phyloP scores from a whole-genome alignment of 352 stramenopile genomes.

The Phytophthora idaei region DNA sequence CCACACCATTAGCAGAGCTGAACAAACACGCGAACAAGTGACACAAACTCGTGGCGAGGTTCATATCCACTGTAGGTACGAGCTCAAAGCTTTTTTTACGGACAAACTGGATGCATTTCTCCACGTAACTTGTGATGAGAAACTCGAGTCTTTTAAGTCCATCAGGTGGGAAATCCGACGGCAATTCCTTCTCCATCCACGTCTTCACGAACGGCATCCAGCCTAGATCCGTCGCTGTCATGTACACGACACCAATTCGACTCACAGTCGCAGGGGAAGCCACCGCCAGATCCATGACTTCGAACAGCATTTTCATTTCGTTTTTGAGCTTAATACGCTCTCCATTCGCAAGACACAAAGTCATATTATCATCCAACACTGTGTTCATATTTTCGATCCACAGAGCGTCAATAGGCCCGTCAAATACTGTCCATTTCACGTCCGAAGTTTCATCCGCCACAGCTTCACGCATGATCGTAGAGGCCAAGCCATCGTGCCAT shows the following conservation, averaged over 20 bases:
- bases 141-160: conserved; percentile 45
- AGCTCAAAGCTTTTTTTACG: conserved; percentile 81
- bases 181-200: conserved; percentile 81
- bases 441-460: conserved; percentile 70
- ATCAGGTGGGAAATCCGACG: conserved; percentile 44
- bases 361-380: conserved; percentile 96
- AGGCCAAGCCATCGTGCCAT: conserved; percentile 85
- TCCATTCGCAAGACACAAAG: conserved; percentile 92
- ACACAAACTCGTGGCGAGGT: conserved; percentile 86
- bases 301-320: conserved; percentile 95
- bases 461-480: conserved; percentile 80
- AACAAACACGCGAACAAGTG: conserved; percentile 88
- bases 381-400: conserved; percentile 98
- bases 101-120: conserved; percentile 80
- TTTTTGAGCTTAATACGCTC: conserved; percentile 90
- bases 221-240: conserved; percentile 85
- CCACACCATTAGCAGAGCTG: conserved; percentile 42
- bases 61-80: conserved; percentile 91
- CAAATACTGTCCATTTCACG: conserved; percentile 92
- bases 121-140: conserved; percentile 68
- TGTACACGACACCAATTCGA: conserved; percentile 79
- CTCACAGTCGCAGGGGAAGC: conserved; percentile 91
- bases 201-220: conserved; percentile 92
- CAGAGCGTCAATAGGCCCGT: conserved; percentile 94
- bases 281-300: conserved; percentile 93